A percentile compares a stretch with the other conserved stretches of the same genome.
These are phyloP conservation scores for Penicillium sp. DNA, from an alignment of 2,329 filamentous ascomycete species.

Conservation along the genomic window DNA sequence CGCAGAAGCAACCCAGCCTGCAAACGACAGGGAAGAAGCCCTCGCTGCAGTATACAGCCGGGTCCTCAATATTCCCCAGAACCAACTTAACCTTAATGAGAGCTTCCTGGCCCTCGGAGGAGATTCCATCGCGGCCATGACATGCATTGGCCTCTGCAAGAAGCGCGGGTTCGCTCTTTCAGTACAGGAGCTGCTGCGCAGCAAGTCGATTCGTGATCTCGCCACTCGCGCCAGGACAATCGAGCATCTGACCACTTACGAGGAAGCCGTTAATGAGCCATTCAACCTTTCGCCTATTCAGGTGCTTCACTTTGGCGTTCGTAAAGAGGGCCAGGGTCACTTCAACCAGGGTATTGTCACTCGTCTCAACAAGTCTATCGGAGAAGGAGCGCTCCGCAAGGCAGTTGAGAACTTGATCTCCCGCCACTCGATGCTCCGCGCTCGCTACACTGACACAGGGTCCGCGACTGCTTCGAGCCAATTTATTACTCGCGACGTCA, in stretches of 20 bases:
- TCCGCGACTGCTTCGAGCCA: constrained; percentile 25
- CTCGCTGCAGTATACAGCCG: constrained; percentile 39
- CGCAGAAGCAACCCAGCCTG: constrained; percentile 13
- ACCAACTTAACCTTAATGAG: constrained; percentile 34
- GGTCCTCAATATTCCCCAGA: constrained; percentile 40
- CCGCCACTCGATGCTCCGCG: constrained; percentile 42
- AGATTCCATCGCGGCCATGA: constrained; percentile 55
- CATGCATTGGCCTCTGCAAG: constrained; percentile 50
- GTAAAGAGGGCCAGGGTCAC: constrained; percentile 35
- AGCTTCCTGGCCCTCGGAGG: constrained; percentile 50
- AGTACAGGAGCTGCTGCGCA: constrained; percentile 51
- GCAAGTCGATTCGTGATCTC: constrained; percentile 47
- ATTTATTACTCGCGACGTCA: constrained; percentile 31
- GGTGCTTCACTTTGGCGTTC: constrained; percentile 38
- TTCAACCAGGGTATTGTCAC: constrained; percentile 44
- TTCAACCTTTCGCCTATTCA: constrained; percentile 43
- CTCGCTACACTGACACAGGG: constrained; percentile 30
- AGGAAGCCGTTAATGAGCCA: constrained; percentile 32
- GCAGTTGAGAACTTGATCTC: constrained; percentile 35
- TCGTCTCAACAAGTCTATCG: constrained; percentile 29
- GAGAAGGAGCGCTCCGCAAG: constrained; percentile 23
- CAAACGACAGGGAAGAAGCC: constrained; percentile 31
- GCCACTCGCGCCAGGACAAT: constrained; percentile 33
- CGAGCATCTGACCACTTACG: constrained; percentile 34
- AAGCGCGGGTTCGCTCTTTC: constrained; percentile 48